Conservation (phyloP, 106 monocot genomes). For the Platanthera guangdongensis region DNA sequence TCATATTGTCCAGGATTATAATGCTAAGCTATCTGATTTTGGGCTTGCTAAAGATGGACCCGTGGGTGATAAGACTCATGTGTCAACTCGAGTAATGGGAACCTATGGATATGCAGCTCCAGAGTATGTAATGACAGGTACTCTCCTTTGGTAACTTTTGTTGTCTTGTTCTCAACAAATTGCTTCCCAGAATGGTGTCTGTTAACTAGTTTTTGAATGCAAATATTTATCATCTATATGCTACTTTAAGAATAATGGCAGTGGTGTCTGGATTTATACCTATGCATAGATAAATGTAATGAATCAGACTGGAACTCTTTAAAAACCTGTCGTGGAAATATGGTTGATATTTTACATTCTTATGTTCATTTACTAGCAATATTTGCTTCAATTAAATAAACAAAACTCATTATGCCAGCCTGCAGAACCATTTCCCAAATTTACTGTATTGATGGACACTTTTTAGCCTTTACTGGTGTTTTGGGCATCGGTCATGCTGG, state of each 20-base stretch:
- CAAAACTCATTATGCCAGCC: not conserved
- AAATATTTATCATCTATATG: not conserved
- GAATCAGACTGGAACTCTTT: not conserved
- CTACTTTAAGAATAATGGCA: not conserved
- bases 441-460: not conserved
- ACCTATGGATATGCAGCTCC: constrained; percentile 46
- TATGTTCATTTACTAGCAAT: not conserved
- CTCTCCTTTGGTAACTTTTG: not conserved
- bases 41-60: constrained; percentile 44
- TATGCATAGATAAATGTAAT: not conserved
- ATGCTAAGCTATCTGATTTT: constrained; percentile 40
- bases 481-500: not conserved
- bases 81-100: constrained; percentile 41
- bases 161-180: not conserved
- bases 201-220: not conserved
- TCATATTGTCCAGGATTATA: constrained; percentile 24
- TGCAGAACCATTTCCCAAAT: not conserved
- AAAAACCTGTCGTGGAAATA: not conserved
- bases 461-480: not conserved
- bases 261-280: not conserved
- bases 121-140: constrained; percentile 45
- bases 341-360: not conserved
- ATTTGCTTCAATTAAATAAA: not conserved
- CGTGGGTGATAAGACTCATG: constrained; percentile 38
- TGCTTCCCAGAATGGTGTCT: not conserved